These are phyloP conservation scores for Aurantiochytrium sp. DNA, from an alignment of 108 stramenopile genomes.

Conservation along the genomic window DNA sequence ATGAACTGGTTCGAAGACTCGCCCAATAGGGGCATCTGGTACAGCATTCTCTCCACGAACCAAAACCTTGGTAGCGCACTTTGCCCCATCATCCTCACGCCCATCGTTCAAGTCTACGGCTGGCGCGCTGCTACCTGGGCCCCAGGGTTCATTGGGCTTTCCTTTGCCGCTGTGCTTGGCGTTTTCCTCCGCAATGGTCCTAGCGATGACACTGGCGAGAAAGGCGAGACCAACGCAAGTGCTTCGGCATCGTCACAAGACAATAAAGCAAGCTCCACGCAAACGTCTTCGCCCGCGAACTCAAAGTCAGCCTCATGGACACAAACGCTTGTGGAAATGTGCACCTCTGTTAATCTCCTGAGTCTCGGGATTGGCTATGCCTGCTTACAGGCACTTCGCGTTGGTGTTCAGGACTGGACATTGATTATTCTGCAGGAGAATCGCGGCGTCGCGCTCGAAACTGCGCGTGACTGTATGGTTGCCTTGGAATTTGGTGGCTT, in stretches of 20 bases:
- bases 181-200: background rate
- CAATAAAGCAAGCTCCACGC: no score
- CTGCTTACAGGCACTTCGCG: background rate
- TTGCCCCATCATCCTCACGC: background rate
- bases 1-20: background rate
- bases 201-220: background rate
- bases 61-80: conserved; percentile 3
- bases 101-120: background rate
- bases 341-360: background rate
- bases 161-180: background rate
- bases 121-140: background rate
- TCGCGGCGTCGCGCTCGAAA: background rate
- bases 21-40: background rate
- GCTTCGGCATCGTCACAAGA: no score
- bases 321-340: background rate
- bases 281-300: no score
- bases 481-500: background rate
- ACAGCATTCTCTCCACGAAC: conserved; percentile 5
- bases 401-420: conserved; percentile 1
- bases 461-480: background rate
- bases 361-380: conserved; percentile 9
- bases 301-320: background rate
- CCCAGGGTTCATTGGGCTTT: background rate
- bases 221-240: background rate
- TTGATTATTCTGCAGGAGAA: background rate